Percentiles rank a stretch among this genome's conserved stretches.
These are phyloP conservation scores for Anthostomella pinea DNA, from an alignment of 2,329 filamentous ascomycete species.

Conservation along the genomic window DNA sequence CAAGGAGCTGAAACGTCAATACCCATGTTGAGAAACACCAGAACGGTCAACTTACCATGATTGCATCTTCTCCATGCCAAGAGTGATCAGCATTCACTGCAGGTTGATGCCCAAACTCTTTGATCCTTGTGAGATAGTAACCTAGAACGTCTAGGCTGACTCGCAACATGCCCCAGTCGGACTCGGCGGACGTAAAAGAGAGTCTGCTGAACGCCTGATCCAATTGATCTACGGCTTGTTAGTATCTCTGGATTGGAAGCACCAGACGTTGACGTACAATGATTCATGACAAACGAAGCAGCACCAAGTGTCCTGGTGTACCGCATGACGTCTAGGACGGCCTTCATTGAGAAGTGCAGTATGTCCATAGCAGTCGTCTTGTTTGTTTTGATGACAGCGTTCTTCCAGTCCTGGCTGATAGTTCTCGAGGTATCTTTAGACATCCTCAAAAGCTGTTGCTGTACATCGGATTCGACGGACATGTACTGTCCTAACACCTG, in stretches of 20 bases:
- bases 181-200: conserved; percentile 38
- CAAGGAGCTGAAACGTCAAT: conserved; percentile 37
- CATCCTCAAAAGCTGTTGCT: conserved; percentile 52
- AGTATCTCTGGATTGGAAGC: conserved; percentile 5
- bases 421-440: conserved; percentile 39
- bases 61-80: conserved; percentile 47
- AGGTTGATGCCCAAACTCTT: conserved; percentile 38
- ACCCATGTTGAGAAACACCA: conserved; percentile 1
- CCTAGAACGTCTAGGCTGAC: conserved; percentile 46
- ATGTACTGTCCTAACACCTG: conserved; percentile 57
- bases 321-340: conserved; percentile 51
- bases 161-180: conserved; percentile 48
- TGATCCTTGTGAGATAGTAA: conserved; percentile 44
- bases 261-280: conserved; percentile 28
- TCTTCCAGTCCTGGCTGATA: conserved; percentile 43
- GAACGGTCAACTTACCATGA: conserved; percentile 32
- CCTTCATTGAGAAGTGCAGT: conserved; percentile 44
- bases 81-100: conserved; percentile 27
- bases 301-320: conserved; percentile 44
- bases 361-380: conserved; percentile 53
- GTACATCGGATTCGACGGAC: conserved; percentile 53
- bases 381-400: conserved; percentile 50
- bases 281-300: conserved; percentile 49
- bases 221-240: conserved; percentile 39
- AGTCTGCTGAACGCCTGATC: conserved; percentile 51